Percentiles rank a stretch among this genome's conserved stretches.
phyloP scores from a whole-genome alignment of 2,329 filamentous ascomycete genomes.

The Fusarium sp. region DNA sequence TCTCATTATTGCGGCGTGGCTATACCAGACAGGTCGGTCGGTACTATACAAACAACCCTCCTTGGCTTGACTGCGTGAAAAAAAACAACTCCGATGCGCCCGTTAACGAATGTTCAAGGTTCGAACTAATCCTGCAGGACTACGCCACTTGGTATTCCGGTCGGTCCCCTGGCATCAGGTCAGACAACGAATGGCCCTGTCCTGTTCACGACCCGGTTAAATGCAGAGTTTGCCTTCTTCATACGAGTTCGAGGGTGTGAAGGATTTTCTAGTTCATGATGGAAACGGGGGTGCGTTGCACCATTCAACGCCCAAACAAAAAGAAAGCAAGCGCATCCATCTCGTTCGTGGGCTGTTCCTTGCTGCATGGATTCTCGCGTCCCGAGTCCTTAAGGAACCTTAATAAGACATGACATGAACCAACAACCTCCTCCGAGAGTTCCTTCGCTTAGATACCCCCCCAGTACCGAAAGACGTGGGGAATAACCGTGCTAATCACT shows the following conservation, averaged over 20 bases:
- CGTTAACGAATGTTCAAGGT: not conserved
- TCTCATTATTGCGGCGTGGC: constrained; percentile 3
- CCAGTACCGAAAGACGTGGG: not conserved
- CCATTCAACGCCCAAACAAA: not conserved
- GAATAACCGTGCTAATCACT: not conserved
- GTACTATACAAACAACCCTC: not conserved
- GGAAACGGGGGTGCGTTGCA: not conserved
- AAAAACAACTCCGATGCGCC: not conserved
- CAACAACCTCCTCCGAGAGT: not conserved
- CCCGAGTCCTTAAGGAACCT: not conserved
- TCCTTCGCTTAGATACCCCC: not conserved
- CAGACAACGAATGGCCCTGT: not conserved
- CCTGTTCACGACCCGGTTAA: not conserved
- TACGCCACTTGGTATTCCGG: constrained; percentile 4
- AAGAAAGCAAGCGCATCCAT: not conserved
- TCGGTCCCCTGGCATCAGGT: not conserved
- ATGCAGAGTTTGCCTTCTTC: not conserved
- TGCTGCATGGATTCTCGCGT: not conserved
- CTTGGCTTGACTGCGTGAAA: not conserved
- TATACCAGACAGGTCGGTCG: not conserved
- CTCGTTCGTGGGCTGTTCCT: not conserved
- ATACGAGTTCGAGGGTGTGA: not conserved
- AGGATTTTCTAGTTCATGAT: not conserved
- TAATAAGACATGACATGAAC: constrained; percentile 1
- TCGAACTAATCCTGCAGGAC: not conserved